Evolutionary conservation across 2,329 filamentous ascomycete genomes (phyloP).

Genomic region (Aspergillus calidoustus): DNA sequence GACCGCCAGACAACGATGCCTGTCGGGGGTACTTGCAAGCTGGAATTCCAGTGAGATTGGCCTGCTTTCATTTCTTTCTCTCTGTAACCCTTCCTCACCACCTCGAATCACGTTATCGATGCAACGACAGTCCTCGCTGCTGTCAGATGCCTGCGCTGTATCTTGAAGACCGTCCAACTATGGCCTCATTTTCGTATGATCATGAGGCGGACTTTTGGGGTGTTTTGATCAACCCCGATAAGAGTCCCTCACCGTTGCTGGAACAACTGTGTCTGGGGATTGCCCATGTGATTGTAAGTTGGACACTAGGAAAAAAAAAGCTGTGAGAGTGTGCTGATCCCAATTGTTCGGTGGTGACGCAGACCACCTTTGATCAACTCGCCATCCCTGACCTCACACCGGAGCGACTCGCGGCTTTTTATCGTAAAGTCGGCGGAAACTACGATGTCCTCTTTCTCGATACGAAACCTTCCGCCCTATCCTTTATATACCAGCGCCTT

Average conservation of each 20-base stretch:
- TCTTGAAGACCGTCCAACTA: slow-evolving; percentile 27
- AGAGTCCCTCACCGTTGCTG: slow-evolving; percentile 68
- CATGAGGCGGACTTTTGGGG: slow-evolving; percentile 57
- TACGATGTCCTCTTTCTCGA: slow-evolving; percentile 80
- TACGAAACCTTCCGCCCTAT: slow-evolving; percentile 74
- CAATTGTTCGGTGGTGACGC: slow-evolving; percentile 1
- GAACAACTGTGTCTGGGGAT: slow-evolving; percentile 72
- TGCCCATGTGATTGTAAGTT: slow-evolving; percentile 70
- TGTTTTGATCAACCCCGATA: slow-evolving; percentile 67
- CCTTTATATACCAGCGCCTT: slow-evolving; percentile 88
- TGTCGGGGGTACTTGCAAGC: neutral
- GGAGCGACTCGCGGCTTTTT: slow-evolving; percentile 75
- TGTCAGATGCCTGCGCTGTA: slow-evolving; percentile 24
- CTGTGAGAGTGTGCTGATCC: slow-evolving; percentile 15
- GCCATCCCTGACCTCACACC: slow-evolving; percentile 57
- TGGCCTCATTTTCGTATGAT: slow-evolving; percentile 34
- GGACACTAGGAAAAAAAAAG: neutral
- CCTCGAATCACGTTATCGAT: slow-evolving; percentile 14
- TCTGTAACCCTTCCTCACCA: slow-evolving; percentile 1
- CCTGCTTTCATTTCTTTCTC: neutral
- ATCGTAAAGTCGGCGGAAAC: slow-evolving; percentile 73
- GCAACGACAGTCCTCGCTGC: slow-evolving; percentile 19
- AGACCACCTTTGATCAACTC: slow-evolving; percentile 40
- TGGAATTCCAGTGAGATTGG: slow-evolving; percentile 3
- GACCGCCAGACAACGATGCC: slow-evolving; percentile 25